These are phyloP conservation scores for Sordariomycetes sp. DNA, from an alignment of 2,329 filamentous ascomycete genomes.

Conservation along the genomic window DNA sequence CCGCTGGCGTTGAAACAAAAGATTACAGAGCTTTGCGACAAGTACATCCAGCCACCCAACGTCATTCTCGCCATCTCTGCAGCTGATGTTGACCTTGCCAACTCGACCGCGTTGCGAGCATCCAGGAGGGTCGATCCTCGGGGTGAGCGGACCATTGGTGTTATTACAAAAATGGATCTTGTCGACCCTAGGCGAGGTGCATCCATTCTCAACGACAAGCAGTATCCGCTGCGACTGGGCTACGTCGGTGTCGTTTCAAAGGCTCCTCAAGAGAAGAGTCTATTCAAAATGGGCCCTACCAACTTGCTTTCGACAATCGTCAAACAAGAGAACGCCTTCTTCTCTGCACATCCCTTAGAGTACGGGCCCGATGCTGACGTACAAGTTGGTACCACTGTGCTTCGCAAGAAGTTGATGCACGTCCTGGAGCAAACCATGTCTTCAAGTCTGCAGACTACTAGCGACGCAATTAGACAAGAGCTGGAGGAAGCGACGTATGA, in stretches of 20 bases:
- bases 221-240: constrained; percentile 89
- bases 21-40: constrained; percentile 92
- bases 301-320: constrained; percentile 75
- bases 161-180: constrained; percentile 99
- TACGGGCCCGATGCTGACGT: constrained; percentile 68
- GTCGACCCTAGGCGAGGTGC: constrained; percentile 76
- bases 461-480: constrained; percentile 88
- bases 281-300: constrained; percentile 75
- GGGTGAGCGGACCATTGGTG: constrained; percentile 92
- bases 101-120: constrained; percentile 84
- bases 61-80: constrained; percentile 96
- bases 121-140: constrained; percentile 87
- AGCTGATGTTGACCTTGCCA: constrained; percentile 92
- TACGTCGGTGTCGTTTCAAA: constrained; percentile 94
- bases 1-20: constrained; percentile 88
- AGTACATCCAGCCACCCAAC: constrained; percentile 94
- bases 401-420: constrained; percentile 94
- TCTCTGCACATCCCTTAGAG: constrained; percentile 71
- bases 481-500: constrained; percentile 96
- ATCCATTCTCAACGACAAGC: constrained; percentile 73
- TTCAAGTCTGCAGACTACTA: constrained; percentile 77
- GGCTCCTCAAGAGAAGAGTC: constrained; percentile 57
- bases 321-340: constrained; percentile 83
- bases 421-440: constrained; percentile 98
- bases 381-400: constrained; percentile 71